Conservation (phyloP, 2,329 filamentous ascomycete species). For the Colletotrichum noveboracense region DNA sequence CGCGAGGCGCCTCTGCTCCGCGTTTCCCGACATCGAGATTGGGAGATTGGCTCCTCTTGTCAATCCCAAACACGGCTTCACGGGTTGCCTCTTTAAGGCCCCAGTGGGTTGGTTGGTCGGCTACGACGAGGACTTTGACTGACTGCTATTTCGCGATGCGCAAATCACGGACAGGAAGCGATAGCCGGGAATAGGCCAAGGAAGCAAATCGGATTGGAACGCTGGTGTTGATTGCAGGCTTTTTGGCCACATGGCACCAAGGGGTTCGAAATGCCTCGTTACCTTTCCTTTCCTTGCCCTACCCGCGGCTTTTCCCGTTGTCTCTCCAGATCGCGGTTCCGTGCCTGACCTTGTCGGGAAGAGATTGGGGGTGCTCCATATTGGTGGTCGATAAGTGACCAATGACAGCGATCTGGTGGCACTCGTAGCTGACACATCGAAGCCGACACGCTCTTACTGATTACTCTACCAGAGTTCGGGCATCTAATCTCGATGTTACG, state of each 20-base stretch:
- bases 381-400: not conserved
- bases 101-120: not conserved
- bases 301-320: conserved; percentile 1
- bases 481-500: not conserved
- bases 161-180: not conserved
- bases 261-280: not conserved
- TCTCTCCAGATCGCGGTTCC: not conserved
- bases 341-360: not conserved
- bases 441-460: not conserved
- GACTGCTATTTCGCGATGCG: not conserved
- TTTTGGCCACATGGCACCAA: conserved; percentile 10
- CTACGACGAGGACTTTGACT: not conserved
- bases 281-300: not conserved
- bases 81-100: not conserved
- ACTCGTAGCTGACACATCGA: not conserved
- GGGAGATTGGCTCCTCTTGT: conserved; percentile 4
- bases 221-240: not conserved
- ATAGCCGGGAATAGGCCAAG: not conserved
- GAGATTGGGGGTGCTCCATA: not conserved
- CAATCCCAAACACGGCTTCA: conserved; percentile 7
- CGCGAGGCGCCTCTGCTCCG: conserved; percentile 1
- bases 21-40: conserved; percentile 10
- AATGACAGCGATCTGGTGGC: not conserved
- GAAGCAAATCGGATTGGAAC: not conserved
- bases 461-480: not conserved